Percentiles rank a stretch among this genome's conserved stretches.
phyloP scores from a whole-genome alignment of 2,329 filamentous ascomycete genomes.

The Diatrype stigma region DNA sequence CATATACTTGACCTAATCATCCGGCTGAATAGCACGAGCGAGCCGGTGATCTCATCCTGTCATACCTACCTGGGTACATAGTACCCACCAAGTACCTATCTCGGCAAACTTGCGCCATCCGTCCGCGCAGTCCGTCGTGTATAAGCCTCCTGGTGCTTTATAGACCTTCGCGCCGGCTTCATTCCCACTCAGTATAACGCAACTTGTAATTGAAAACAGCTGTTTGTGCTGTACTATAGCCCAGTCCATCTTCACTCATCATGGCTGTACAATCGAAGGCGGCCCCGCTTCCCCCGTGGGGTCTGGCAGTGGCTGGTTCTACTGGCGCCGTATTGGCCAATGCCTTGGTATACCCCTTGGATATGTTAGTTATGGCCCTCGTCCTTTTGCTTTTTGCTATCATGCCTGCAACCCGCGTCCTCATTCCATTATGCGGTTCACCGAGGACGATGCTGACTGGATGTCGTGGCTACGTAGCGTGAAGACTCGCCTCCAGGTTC shows the following conservation, averaged over 20 bases:
- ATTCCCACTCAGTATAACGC: background rate
- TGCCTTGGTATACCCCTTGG: conserved; percentile 89
- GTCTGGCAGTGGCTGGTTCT: conserved; percentile 84
- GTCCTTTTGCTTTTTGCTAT: conserved; percentile 1
- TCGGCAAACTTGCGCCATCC: background rate
- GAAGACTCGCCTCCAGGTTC: conserved; percentile 93
- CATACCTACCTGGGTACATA: background rate
- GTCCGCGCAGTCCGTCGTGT: background rate
- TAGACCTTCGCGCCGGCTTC: background rate
- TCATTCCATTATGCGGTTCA: too few relatives aligned
- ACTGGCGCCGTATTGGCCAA: conserved; percentile 93
- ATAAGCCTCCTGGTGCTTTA: background rate
- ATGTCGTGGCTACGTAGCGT: conserved; percentile 53
- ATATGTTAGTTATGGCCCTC: conserved; percentile 67
- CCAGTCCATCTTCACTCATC: conserved; percentile 7
- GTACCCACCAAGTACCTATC: background rate
- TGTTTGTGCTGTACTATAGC: background rate
- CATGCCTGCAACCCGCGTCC: background rate
- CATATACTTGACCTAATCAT: background rate
- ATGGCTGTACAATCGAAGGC: conserved; percentile 62
- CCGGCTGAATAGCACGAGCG: background rate
- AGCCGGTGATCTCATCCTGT: background rate
- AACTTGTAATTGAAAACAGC: background rate
- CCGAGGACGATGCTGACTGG: conserved; percentile 8
- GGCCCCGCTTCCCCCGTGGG: conserved; percentile 79